Evolutionary conservation across 306 rosid species (phyloP).

Genomic region (cucumber (Cucumis sativus)): DNA sequence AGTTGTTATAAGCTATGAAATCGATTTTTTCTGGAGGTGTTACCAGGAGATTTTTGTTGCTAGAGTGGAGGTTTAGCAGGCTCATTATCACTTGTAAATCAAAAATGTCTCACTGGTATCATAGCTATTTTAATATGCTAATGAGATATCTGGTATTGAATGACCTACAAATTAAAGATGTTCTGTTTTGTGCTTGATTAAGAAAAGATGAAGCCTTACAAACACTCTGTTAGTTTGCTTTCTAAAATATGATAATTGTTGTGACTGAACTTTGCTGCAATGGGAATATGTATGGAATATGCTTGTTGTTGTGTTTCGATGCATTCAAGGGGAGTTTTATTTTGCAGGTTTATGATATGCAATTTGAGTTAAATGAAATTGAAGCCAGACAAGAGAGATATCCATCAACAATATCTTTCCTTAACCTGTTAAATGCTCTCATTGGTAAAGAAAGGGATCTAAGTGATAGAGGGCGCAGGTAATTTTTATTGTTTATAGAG

Average conservation of each 20-base stretch:
- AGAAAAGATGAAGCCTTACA: background rate
- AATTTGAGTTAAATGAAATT: constrained; percentile 83
- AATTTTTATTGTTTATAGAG: constrained; percentile 10
- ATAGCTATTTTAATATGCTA: background rate
- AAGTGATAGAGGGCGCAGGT: constrained; percentile 93
- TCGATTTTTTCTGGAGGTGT: background rate
- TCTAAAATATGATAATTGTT: background rate
- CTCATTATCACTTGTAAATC: background rate
- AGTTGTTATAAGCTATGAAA: background rate
- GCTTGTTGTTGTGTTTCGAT: background rate
- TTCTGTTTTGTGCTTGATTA: background rate
- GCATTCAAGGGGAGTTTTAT: constrained; percentile 4
- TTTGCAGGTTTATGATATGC: constrained; percentile 93
- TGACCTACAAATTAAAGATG: background rate
- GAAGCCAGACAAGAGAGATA: constrained; percentile 95
- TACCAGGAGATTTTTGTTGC: background rate
- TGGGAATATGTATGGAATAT: background rate
- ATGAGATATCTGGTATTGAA: background rate
- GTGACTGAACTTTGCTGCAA: background rate
- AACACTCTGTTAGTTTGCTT: background rate
- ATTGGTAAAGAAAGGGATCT: constrained; percentile 87
- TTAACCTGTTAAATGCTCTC: constrained; percentile 78
- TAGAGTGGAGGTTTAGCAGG: background rate
- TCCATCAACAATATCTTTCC: constrained; percentile 91
- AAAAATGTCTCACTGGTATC: background rate